Conservation (phyloP, 2,329 filamentous ascomycete genomes). For the Arachnomyces sp. region DNA sequence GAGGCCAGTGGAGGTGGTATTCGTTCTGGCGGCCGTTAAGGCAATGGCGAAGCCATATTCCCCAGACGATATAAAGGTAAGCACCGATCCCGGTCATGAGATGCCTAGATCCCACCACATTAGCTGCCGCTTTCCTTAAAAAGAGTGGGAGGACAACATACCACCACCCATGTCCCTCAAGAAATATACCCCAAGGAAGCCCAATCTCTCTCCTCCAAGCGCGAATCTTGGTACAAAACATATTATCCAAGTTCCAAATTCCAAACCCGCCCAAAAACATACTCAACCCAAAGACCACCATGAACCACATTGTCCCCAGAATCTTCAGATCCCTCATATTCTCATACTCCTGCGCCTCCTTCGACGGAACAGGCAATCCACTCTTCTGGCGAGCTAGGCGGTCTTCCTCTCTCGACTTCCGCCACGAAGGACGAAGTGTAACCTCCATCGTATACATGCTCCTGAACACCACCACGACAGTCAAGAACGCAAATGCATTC, state of each 20-base stretch:
- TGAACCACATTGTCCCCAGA: slow-evolving; percentile 64
- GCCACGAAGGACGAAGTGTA: slow-evolving; percentile 52
- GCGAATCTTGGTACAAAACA: slow-evolving; percentile 61
- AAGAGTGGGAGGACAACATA: slow-evolving; percentile 29
- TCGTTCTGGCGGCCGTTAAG: slow-evolving; percentile 65
- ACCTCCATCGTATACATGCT: slow-evolving; percentile 72
- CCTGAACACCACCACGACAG: slow-evolving; percentile 60
- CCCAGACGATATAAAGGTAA: slow-evolving; percentile 79
- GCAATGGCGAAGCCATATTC: slow-evolving; percentile 71
- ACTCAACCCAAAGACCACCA: slow-evolving; percentile 61
- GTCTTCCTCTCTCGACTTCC: slow-evolving; percentile 42
- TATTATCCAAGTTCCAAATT: slow-evolving; percentile 73
- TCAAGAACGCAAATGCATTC: slow-evolving; percentile 66
- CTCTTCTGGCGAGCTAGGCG: slow-evolving; percentile 31
- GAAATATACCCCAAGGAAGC: slow-evolving; percentile 70
- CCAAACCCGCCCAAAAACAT: slow-evolving; percentile 68
- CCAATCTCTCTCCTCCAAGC: slow-evolving; percentile 60
- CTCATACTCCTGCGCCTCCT: slow-evolving; percentile 40
- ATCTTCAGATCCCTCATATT: slow-evolving; percentile 51
- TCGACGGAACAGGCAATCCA: slow-evolving; percentile 31
- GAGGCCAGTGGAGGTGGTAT: slow-evolving; percentile 64
- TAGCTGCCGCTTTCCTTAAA: not conserved
- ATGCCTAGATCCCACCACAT: slow-evolving; percentile 48
- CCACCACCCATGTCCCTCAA: slow-evolving; percentile 70
- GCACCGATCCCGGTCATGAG: slow-evolving; percentile 74